Conservation (phyloP, 495 filamentous ascomycete genomes). For the Hypoxylon crocopeplum region DNA sequence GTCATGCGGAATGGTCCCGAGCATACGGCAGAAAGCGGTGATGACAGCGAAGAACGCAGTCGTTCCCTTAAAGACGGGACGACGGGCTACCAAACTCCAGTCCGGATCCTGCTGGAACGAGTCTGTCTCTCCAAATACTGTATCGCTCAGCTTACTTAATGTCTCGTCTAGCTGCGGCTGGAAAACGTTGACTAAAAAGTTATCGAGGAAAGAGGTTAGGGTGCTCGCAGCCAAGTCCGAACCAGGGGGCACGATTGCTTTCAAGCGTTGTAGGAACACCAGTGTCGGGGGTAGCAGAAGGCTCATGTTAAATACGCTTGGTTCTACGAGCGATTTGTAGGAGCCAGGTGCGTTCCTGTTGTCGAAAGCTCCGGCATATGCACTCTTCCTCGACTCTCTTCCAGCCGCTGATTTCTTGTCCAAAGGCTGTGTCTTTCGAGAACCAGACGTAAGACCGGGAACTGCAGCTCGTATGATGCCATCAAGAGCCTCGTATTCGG, state of each 20-base stretch:
- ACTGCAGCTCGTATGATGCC: slow-evolving; percentile 89
- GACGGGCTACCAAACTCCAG: slow-evolving; percentile 77
- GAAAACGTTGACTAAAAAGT: slow-evolving; percentile 98
- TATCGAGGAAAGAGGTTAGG: slow-evolving; percentile 93
- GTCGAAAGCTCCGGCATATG: slow-evolving; percentile 64
- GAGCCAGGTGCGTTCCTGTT: slow-evolving; percentile 70
- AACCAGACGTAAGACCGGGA: slow-evolving; percentile 86
- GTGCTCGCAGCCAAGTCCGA: slow-evolving; percentile 86
- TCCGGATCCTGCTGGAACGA: slow-evolving; percentile 87
- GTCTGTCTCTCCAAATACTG: slow-evolving; percentile 81
- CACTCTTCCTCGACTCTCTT: slow-evolving; percentile 49
- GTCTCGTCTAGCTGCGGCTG: slow-evolving; percentile 96
- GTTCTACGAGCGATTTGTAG: slow-evolving; percentile 76
- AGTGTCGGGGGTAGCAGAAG: slow-evolving; percentile 91
- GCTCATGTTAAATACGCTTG: slow-evolving; percentile 98
- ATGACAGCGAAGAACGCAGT: slow-evolving; percentile 85
- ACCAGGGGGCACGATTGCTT: slow-evolving; percentile 85
- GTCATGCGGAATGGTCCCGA: slow-evolving; percentile 94
- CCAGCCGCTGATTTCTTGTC: slow-evolving; percentile 51
- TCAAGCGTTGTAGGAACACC: slow-evolving; percentile 87
- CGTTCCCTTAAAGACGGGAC: slow-evolving; percentile 93
- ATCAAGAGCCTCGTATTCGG: slow-evolving; percentile 89
- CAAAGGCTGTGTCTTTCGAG: slow-evolving; percentile 61
- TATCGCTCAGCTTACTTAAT: slow-evolving; percentile 82
- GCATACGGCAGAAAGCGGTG: slow-evolving; percentile 89